Evolutionary conservation across 208 protist species (phyloP).

Genomic region (Ichthyophonus hoferi): DNA sequence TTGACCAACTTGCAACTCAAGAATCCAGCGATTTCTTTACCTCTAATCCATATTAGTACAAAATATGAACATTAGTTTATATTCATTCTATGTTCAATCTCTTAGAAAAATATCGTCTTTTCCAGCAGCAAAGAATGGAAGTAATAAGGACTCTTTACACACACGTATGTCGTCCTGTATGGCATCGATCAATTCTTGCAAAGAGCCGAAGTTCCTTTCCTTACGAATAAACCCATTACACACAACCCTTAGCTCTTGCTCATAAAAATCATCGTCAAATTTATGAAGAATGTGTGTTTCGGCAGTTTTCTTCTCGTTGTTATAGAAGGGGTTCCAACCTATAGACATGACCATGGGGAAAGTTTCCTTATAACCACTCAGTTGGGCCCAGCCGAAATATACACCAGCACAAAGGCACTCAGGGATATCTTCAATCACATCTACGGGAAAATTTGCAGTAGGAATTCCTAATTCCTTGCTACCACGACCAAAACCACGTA

Average conservation of each 20-base stretch:
- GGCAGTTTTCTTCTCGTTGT: constrained; percentile 53
- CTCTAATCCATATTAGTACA: too few relatives aligned
- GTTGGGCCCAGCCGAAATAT: constrained; percentile 73
- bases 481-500: constrained; percentile 75
- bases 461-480: constrained; percentile 77
- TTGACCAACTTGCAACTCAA: too few relatives aligned
- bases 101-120: too few relatives aligned
- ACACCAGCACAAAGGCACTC: constrained; percentile 65
- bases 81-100: too few relatives aligned
- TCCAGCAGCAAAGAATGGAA: background rate
- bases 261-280: constrained; percentile 78
- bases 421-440: constrained; percentile 54
- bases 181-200: background rate
- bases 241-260: constrained; percentile 65
- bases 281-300: constrained; percentile 79
- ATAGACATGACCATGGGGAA: constrained; percentile 76
- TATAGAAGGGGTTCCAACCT: constrained; percentile 79
- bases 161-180: background rate
- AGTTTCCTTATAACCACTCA: constrained; percentile 53
- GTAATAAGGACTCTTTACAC: background rate
- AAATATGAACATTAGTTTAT: too few relatives aligned
- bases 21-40: too few relatives aligned
- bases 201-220: background rate
- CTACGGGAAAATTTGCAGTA: constrained; percentile 68
- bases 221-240: background rate